Evolutionary conservation across 768 basidiomycete genomes (phyloP).

Genomic region (Trametes maxima): DNA sequence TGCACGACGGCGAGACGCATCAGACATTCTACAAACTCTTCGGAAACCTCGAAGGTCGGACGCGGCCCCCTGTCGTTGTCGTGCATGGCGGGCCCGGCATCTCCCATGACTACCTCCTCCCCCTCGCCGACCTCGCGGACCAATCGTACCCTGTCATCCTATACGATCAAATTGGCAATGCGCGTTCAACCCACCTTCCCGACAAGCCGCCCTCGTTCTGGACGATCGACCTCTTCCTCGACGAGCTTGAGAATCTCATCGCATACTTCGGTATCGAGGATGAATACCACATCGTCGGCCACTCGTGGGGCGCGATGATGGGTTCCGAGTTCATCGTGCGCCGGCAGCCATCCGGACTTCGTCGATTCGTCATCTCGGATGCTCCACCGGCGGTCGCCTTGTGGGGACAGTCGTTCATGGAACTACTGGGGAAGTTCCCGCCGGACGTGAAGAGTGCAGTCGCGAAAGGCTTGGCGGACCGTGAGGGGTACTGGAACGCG

Average conservation of each 20-base stretch:
- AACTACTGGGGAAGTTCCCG: background rate
- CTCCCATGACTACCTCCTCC: conserved; percentile 44
- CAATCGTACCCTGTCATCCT: conserved; percentile 47
- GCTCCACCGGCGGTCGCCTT: conserved; percentile 34
- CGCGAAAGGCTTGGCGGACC: conserved; percentile 16
- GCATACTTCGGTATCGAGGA: conserved; percentile 46
- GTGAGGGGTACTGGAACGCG: conserved; percentile 46
- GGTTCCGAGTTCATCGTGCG: conserved; percentile 33
- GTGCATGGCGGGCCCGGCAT: conserved; percentile 60
- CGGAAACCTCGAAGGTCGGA: conserved; percentile 40
- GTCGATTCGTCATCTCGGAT: conserved; percentile 34
- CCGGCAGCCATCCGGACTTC: conserved; percentile 36
- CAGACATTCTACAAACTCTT: conserved; percentile 48
- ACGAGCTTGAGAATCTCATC: conserved; percentile 49
- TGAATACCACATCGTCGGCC: conserved; percentile 45
- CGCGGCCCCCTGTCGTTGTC: conserved; percentile 46
- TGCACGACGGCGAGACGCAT: background rate
- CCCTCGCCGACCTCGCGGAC: conserved; percentile 42
- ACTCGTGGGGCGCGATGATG: conserved; percentile 51
- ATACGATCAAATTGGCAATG: conserved; percentile 57
- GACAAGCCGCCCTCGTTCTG: conserved; percentile 52
- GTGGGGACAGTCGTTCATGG: background rate
- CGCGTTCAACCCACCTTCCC: conserved; percentile 54
- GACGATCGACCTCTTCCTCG: conserved; percentile 51
- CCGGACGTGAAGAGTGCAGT: background rate